These are phyloP conservation scores for Aspergillus nidulans DNA, from an alignment of 495 filamentous ascomycete genomes.

Conservation along the genomic window DNA sequence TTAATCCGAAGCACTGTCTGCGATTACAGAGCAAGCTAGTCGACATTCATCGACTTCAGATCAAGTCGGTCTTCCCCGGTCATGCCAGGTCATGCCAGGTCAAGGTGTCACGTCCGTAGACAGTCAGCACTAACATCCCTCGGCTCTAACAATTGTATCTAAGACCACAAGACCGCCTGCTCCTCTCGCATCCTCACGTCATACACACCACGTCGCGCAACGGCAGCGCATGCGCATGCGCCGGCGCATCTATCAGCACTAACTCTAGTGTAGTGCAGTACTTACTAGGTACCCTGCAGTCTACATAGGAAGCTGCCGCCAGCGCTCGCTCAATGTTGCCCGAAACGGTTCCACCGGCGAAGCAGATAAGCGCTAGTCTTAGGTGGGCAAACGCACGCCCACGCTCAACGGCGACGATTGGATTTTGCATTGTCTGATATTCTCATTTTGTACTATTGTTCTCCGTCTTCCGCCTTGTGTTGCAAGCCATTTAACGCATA, in stretches of 20 bases:
- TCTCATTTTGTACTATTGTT: too few relatives aligned
- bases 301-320: background rate
- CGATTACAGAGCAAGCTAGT: background rate
- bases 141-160: background rate
- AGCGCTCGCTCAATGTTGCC: slow-evolving; percentile 5
- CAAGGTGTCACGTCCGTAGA: background rate
- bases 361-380: slow-evolving; percentile 12
- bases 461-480: background rate
- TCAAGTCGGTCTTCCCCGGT: too few relatives aligned
- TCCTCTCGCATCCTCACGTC: slow-evolving; percentile 2
- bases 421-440: too few relatives aligned
- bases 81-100: background rate
- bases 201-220: background rate
- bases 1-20: background rate
- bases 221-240: background rate
- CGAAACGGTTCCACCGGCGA: slow-evolving; percentile 3
- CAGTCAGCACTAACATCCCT: slow-evolving; percentile 2
- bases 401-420: too few relatives aligned
- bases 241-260: background rate
- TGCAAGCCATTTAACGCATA: background rate
- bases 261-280: background rate
- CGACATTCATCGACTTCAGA: too few relatives aligned
- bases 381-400: background rate
- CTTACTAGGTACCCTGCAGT: background rate
- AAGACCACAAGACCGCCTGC: background rate